Evolutionary conservation across 345 rosid genomes (phyloP), one percentile per base, ranked within the genome.

Genomic region (Raphanus raphanistrum): DNA sequence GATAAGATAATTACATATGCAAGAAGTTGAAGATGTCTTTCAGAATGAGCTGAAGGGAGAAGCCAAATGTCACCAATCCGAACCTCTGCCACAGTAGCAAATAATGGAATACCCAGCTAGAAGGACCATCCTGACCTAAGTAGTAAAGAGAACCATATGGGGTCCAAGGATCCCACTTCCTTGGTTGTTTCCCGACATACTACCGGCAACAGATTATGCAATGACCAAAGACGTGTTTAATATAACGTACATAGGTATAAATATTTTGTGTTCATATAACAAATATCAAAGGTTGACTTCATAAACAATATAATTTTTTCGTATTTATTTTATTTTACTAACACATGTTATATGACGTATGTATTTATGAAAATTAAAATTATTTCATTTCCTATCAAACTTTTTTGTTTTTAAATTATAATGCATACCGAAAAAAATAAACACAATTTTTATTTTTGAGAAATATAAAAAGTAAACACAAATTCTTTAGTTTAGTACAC

Each of bases 181-280:
- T 21, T 21, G 21, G 21, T 21, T 21, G 21, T 60, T 76, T 1
- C 4, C 63, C 79, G 80, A 62, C 75, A 76, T 12, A 50, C 1
- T 41, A 27, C 66, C 28, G 43, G 59, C 66, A 74, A 36, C 58
- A 27, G 11, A 36, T 10, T 15, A 63, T 48, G 48, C 48, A 12
- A 21, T 73, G 50, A 52, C 70, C 45, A 50, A 26, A 54, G 0
- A 9, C 35, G 33, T 63, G 29, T 35, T 64, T 54, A 73, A 26
- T 3, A 17, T 11, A 2, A n/a, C 9, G 36, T 61, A 5, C 36
- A 5, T 8, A 8, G 25, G 60, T 55, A 9, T 8, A 17, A 8
- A 55, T 16, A 60, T 27, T 25, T 27, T 27, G 3, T 26, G 63
- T 31, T 59, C 33, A 59, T 11, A 16, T 59, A 59, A 59, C 63